A percentile compares a stretch with the other conserved stretches of the same genome.
These are phyloP conservation scores for Fusarium veterinarium DNA, from an alignment of 2,329 filamentous ascomycete genomes.

Conservation along the genomic window DNA sequence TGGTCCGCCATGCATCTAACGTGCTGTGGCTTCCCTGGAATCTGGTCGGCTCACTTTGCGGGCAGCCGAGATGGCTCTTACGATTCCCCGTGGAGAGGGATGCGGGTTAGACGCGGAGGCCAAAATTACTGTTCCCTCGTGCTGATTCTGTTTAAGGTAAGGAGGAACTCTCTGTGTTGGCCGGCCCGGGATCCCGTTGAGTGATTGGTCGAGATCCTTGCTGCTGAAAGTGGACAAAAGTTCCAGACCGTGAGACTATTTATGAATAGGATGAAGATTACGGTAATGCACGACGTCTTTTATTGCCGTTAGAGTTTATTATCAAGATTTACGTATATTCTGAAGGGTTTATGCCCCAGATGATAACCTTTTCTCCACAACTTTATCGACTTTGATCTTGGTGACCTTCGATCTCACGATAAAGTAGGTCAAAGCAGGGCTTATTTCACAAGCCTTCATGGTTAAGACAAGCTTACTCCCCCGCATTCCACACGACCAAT, in stretches of 20 bases:
- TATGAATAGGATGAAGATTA: not conserved
- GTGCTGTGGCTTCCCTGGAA: not conserved
- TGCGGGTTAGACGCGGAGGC: constrained; percentile 10
- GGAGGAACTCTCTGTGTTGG: not conserved
- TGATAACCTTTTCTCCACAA: not conserved
- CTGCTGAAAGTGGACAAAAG: not conserved
- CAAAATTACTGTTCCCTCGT: constrained; percentile 2
- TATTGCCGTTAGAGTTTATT: not conserved
- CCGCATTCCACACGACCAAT: constrained; percentile 27
- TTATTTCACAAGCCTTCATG: not conserved
- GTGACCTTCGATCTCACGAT: not conserved
- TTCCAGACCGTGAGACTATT: not conserved
- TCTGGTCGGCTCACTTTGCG: constrained; percentile 12
- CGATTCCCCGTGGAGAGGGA: not conserved
- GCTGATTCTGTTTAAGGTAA: not conserved
- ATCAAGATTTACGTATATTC: not conserved
- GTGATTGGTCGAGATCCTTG: constrained; percentile 24
- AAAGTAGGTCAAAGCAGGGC: not conserved
- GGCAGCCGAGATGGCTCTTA: constrained; percentile 13
- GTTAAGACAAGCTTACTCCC: constrained; percentile 24
- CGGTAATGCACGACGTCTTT: too few species aligned
- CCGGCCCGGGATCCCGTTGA: constrained; percentile 30
- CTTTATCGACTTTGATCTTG: not conserved
- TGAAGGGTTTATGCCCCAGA: not conserved
- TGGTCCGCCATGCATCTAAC: constrained; percentile 17